phyloP scores from a whole-genome alignment of 345 rosid species.

The Gossypium turneri region DNA sequence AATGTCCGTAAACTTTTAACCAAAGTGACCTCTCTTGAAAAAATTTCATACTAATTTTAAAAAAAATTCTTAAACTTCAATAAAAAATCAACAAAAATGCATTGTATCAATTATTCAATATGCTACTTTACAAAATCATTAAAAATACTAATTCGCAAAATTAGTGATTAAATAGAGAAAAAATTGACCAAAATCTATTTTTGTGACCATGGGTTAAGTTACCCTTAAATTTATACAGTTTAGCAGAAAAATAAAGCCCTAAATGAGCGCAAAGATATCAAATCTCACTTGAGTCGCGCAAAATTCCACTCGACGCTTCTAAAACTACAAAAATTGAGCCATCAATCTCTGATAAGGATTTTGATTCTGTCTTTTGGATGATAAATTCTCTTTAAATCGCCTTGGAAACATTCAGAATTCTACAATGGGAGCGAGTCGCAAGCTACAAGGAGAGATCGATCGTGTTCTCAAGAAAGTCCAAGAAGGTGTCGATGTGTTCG shows the following conservation, averaged over 20 bases:
- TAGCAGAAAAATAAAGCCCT: not conserved
- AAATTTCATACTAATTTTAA: too few species aligned
- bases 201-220: not conserved
- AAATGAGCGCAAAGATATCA: constrained; percentile 1
- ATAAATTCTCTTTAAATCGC: not conserved
- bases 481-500: constrained; percentile 97
- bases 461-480: constrained; percentile 97
- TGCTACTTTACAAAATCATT: too few species aligned
- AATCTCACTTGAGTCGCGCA: not conserved
- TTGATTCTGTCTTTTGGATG: not conserved
- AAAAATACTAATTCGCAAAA: too few species aligned
- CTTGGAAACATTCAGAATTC: not conserved
- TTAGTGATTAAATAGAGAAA: too few species aligned
- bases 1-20: too few species aligned
- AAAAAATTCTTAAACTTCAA: too few species aligned
- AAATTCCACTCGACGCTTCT: not conserved
- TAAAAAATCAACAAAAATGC: too few species aligned
- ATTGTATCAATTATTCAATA: too few species aligned
- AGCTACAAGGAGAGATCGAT: constrained; percentile 98
- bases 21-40: too few species aligned
- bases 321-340: not conserved
- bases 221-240: too few species aligned
- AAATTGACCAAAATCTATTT: too few species aligned
- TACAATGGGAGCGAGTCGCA: constrained; percentile 95
- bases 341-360: not conserved